phyloP scores from a whole-genome alignment of 2,329 filamentous ascomycete species.

The Ophiocordyceps australis region DNA sequence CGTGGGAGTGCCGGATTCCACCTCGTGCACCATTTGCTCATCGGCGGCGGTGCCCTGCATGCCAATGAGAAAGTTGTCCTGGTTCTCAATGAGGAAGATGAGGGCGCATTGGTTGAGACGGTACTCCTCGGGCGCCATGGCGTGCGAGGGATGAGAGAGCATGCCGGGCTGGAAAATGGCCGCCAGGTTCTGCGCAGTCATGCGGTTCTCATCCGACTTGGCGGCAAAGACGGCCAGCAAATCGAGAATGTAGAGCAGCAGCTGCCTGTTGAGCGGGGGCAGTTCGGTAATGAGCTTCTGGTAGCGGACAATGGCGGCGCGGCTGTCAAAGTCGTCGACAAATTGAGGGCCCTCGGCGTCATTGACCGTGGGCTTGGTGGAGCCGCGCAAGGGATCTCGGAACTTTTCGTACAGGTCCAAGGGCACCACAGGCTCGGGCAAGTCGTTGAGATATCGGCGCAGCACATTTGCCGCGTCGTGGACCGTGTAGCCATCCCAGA shows the following conservation, averaged over 20 bases:
- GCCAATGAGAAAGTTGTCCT: conserved; percentile 93
- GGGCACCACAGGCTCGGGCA: conserved; percentile 92
- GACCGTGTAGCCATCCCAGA: conserved; percentile 95
- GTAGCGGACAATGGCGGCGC: conserved; percentile 62
- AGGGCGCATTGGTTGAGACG: conserved; percentile 90
- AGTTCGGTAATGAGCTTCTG: conserved; percentile 85
- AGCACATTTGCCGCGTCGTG: conserved; percentile 97
- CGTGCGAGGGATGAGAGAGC: conserved; percentile 81
- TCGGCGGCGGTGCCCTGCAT: conserved; percentile 99
- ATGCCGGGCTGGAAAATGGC: conserved; percentile 97
- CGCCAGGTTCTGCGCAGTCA: conserved; percentile 86
- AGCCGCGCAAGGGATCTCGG: conserved; percentile 58
- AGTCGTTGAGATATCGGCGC: conserved; percentile 83
- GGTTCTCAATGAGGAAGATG: conserved; percentile 95
- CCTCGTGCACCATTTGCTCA: conserved; percentile 48
- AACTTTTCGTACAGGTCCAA: conserved; percentile 86
- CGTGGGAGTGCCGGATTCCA: conserved; percentile 49
- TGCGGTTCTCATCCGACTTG: conserved; percentile 90
- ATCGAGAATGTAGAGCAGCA: conserved; percentile 90
- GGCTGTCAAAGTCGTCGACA: conserved; percentile 42
- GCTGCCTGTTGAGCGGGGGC: conserved; percentile 79
- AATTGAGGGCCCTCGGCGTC: conserved; percentile 53
- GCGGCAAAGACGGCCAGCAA: conserved; percentile 91
- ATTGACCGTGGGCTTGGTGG: conserved; percentile 55
- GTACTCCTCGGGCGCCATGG: conserved; percentile 92